Evolutionary conservation across 305 asterid species (phyloP).

Genomic region (Solanum aculeatissimum): DNA sequence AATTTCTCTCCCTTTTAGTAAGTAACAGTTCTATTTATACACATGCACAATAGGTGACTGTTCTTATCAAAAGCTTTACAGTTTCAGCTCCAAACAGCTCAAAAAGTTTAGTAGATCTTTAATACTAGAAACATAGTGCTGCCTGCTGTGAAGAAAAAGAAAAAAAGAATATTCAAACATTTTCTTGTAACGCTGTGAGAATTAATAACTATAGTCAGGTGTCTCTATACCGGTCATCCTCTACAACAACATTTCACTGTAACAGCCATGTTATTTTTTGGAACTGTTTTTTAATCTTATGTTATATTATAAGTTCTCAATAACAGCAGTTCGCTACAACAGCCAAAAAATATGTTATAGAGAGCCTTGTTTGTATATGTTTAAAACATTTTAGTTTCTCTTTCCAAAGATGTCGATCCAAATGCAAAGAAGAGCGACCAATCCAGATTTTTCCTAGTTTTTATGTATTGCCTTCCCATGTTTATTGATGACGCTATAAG

Average conservation of each 20-base stretch:
- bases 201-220: background rate
- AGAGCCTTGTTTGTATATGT: background rate
- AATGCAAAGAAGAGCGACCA: background rate
- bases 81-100: background rate
- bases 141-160: background rate
- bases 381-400: background rate
- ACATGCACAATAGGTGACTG: background rate
- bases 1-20: background rate
- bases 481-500: background rate
- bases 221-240: background rate
- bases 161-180: background rate
- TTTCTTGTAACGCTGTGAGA: background rate
- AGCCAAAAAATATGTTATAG: background rate
- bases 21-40: background rate
- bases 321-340: background rate
- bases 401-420: background rate
- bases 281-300: background rate
- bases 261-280: background rate
- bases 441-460: background rate
- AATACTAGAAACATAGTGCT: background rate
- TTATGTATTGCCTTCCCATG: background rate
- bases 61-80: background rate
- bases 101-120: background rate
- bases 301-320: background rate
- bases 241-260: background rate